Evolutionary conservation across 805 yeast species (phyloP).

Genomic region (Hanseniaspora pseudoguilliermondii): DNA sequence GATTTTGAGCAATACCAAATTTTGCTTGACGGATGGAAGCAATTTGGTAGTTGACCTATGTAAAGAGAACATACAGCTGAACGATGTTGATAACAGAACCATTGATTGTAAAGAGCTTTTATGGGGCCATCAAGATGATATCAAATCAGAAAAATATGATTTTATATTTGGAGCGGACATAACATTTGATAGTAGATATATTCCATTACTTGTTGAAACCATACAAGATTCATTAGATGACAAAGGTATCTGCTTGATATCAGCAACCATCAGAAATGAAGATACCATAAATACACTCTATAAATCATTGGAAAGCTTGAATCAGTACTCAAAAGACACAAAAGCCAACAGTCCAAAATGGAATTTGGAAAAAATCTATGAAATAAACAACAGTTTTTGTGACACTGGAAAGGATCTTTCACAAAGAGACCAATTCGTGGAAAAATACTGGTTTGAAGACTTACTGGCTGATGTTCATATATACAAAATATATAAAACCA

Average conservation of each 20-base stretch:
- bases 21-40: conserved; percentile 13
- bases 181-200: conserved; percentile 58
- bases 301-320: conserved; percentile 20
- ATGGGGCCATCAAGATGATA: conserved; percentile 40
- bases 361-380: conserved; percentile 5
- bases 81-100: conserved; percentile 23
- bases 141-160: conserved; percentile 27
- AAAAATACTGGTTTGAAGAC: conserved; percentile 9
- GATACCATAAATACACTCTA: conserved; percentile 38
- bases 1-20: neutral
- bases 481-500: conserved; percentile 1
- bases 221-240: conserved; percentile 23
- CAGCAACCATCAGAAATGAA: conserved; percentile 65
- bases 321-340: neutral
- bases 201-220: conserved; percentile 43
- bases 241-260: conserved; percentile 33
- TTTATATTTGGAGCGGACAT: conserved; percentile 74
- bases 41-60: conserved; percentile 18
- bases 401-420: neutral
- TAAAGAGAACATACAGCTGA: conserved; percentile 34
- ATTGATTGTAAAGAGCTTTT: conserved; percentile 23
- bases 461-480: conserved; percentile 12
- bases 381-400: conserved; percentile 5
- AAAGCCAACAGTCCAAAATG: neutral
- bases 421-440: neutral